A percentile compares a stretch with the other conserved stretches of the same genome.
Evolutionary conservation across 441 rosid species (phyloP).

Genomic region (Viola pubescens): DNA sequence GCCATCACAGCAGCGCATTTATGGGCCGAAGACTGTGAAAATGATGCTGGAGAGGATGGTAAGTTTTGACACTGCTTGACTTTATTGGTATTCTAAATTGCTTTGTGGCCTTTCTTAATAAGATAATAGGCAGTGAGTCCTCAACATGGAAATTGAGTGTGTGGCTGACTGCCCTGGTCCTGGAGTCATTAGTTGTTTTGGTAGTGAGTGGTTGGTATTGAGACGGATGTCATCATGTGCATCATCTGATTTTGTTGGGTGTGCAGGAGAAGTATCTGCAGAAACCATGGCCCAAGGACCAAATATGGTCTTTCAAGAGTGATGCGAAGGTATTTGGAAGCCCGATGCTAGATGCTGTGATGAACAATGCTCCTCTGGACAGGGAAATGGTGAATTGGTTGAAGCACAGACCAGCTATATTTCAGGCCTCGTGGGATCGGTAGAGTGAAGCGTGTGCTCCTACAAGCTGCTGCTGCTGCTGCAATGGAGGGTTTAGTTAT

Average conservation of each 20-base stretch:
- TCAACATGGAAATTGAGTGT: background rate
- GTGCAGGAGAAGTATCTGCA: constrained; percentile 78
- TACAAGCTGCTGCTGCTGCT: too few species aligned
- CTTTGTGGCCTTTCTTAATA: background rate
- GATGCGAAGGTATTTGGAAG: constrained; percentile 60
- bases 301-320: constrained; percentile 77
- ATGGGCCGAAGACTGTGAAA: constrained; percentile 73
- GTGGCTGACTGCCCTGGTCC: background rate
- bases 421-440: constrained; percentile 50
- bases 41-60: constrained; percentile 87
- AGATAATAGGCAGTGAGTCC: background rate
- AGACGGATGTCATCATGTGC: background rate
- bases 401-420: constrained; percentile 59
- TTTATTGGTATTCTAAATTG: background rate
- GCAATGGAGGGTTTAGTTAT: too few species aligned
- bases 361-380: constrained; percentile 47
- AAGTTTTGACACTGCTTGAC: constrained; percentile 17
- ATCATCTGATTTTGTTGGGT: background rate
- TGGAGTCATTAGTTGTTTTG: background rate
- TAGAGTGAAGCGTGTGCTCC: background rate
- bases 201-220: background rate
- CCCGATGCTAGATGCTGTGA: constrained; percentile 82
- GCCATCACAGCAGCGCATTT: constrained; percentile 72
- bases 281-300: constrained; percentile 91
- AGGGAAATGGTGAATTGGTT: constrained; percentile 87